Evolutionary conservation across 1,284 basidiomycete genomes (phyloP).

Genomic region (Vanrija sp.): DNA sequence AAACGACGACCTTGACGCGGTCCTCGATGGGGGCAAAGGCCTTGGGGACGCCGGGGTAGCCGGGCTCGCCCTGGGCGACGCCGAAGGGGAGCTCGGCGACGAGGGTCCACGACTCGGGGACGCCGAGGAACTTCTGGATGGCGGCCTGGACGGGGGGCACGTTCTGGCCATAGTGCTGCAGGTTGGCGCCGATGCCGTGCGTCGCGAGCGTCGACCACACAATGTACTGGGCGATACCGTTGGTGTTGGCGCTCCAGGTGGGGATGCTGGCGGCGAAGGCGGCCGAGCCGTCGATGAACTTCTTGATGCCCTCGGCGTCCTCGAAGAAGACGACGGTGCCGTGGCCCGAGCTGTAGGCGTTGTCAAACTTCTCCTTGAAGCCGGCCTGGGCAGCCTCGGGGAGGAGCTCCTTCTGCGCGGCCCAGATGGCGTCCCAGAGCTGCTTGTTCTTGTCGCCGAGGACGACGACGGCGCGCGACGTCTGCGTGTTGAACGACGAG

Average conservation of each 20-base stretch:
- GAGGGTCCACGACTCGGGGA: slow-evolving; percentile 48
- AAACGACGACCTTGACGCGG: slow-evolving; percentile 6
- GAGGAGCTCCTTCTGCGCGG: slow-evolving; percentile 3
- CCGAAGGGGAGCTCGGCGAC: slow-evolving; percentile 53
- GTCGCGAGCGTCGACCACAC: slow-evolving; percentile 51
- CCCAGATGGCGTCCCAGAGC: slow-evolving; percentile 48
- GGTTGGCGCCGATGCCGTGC: slow-evolving; percentile 51
- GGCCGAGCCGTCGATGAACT: slow-evolving; percentile 48
- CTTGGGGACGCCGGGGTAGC: slow-evolving; percentile 11
- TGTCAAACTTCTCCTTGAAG: slow-evolving; percentile 16
- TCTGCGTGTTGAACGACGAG: slow-evolving; percentile 51
- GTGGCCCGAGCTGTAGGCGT: slow-evolving; percentile 43
- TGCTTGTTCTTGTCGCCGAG: slow-evolving; percentile 48
- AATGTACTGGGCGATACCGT: slow-evolving; percentile 48
- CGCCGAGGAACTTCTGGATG: slow-evolving; percentile 38
- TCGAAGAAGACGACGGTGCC: slow-evolving; percentile 53
- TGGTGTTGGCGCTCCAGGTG: slow-evolving; percentile 31
- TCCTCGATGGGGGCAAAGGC: slow-evolving; percentile 36
- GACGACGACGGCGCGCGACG: slow-evolving; percentile 48
- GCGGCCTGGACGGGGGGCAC: slow-evolving; percentile 27
- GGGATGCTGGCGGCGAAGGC: slow-evolving; percentile 27
- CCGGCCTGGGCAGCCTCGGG: neutral
- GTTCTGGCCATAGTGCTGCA: slow-evolving; percentile 46
- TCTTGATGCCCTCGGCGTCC: slow-evolving; percentile 47
- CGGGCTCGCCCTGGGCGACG: slow-evolving; percentile 33